Evolutionary conservation across 441 rosid species (phyloP).

Genomic region (Eruca vesicaria): DNA sequence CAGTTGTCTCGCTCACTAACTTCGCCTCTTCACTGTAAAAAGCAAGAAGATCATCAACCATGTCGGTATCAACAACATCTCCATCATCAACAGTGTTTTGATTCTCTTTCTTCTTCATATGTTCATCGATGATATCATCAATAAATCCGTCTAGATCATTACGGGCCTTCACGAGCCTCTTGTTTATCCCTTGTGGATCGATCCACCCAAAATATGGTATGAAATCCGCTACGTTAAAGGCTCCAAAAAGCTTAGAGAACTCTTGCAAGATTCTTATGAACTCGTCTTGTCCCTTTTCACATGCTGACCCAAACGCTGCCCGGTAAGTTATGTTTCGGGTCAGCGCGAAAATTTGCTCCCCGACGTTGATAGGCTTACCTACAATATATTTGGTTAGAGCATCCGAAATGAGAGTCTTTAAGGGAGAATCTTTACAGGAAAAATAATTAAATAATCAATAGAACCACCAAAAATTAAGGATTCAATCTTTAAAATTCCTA

Average conservation of each 20-base stretch:
- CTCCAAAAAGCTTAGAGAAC: conserved; percentile 92
- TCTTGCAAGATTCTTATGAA: conserved; percentile 81
- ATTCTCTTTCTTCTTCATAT: conserved; percentile 47
- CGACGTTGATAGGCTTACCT: conserved; percentile 53
- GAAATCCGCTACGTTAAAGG: conserved; percentile 87
- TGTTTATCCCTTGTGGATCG: conserved; percentile 69
- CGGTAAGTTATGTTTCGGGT: conserved; percentile 74
- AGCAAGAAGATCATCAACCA: conserved; percentile 90
- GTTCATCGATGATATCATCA: conserved; percentile 75
- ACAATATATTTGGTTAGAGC: neutral
- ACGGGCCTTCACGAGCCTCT: conserved; percentile 64
- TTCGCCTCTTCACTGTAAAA: conserved; percentile 68
- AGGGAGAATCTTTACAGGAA: too few species aligned
- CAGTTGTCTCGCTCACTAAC: conserved; percentile 52
- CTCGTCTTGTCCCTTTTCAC: conserved; percentile 67
- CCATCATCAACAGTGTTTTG: conserved; percentile 33
- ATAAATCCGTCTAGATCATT: conserved; percentile 65
- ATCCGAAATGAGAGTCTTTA: too few species aligned
- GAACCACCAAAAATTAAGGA: too few species aligned
- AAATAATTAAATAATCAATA: too few species aligned
- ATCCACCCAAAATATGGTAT: conserved; percentile 70
- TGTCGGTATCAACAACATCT: conserved; percentile 49
- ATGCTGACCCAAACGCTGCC: conserved; percentile 80
- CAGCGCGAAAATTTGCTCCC: conserved; percentile 65
- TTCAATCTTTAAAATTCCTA: too few species aligned